phyloP scores from a whole-genome alignment of 352 stramenopile species.

The Phytophthora multivora region DNA sequence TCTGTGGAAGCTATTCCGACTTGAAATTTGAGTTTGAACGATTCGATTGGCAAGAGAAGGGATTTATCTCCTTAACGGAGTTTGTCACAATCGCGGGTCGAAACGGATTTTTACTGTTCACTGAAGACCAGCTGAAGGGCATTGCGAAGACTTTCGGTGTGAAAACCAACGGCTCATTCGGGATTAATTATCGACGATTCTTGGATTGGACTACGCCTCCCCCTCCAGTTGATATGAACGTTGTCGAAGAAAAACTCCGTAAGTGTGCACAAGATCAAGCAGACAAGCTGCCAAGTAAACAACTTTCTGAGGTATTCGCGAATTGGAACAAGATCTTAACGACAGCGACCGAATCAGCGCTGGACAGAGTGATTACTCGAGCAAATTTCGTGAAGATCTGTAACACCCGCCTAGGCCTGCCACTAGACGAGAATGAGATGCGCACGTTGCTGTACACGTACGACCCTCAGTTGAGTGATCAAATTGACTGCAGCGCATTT shows the following conservation, averaged over 20 bases:
- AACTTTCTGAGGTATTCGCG: conserved; percentile 43
- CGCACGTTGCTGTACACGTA: conserved; percentile 58
- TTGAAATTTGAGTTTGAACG: conserved; percentile 61
- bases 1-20: conserved; percentile 36
- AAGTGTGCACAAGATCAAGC: conserved; percentile 43
- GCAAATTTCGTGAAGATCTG: conserved; percentile 48
- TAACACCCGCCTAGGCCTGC: conserved; percentile 36
- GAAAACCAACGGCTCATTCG: conserved; percentile 51
- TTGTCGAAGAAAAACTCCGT: conserved; percentile 57
- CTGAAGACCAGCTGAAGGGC: conserved; percentile 40
- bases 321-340: conserved; percentile 51
- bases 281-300: conserved; percentile 30
- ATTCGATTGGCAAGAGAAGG: conserved; percentile 65
- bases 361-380: conserved; percentile 34
- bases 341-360: conserved; percentile 23
- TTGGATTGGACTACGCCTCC: conserved; percentile 68
- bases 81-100: conserved; percentile 48
- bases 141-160: conserved; percentile 61
- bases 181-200: conserved; percentile 71
- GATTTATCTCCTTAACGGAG: conserved; percentile 48
- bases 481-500: conserved; percentile 56
- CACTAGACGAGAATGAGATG: conserved; percentile 57
- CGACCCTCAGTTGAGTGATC: conserved; percentile 53
- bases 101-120: conserved; percentile 56
- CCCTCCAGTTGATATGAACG: conserved; percentile 39